Evolutionary conservation across 176 grass and related monocot species (phyloP).

Genomic region (Alloteropsis semialata): DNA sequence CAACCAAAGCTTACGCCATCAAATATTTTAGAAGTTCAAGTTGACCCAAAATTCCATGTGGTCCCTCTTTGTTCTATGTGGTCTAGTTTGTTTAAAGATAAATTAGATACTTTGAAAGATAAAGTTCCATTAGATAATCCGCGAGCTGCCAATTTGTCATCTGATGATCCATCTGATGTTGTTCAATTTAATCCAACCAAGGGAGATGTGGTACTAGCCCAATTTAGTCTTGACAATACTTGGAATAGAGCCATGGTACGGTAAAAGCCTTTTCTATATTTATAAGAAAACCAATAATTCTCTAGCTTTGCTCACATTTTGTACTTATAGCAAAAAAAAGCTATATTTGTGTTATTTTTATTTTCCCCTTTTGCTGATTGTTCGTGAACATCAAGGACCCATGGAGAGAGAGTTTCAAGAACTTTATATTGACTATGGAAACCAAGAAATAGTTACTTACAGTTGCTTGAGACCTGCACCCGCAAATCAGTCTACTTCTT

Average conservation of each 20-base stretch:
- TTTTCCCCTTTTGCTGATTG: conserved; percentile 37
- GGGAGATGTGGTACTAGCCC: conserved; percentile 66
- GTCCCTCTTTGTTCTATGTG: neutral
- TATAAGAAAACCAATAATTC: neutral
- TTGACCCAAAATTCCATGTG: neutral
- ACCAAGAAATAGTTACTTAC: conserved; percentile 61
- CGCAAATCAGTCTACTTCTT: conserved; percentile 22
- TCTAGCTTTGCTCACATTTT: neutral
- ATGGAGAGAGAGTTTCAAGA: conserved; percentile 44
- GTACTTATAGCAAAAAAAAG: neutral
- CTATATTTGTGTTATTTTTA: neutral
- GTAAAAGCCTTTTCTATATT: neutral
- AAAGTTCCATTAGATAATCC: neutral
- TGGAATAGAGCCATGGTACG: conserved; percentile 89
- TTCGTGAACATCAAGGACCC: conserved; percentile 42
- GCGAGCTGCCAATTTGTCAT: neutral
- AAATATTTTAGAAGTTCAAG: neutral
- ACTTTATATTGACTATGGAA: conserved; percentile 77
- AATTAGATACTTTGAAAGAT: neutral
- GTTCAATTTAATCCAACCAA: conserved; percentile 61
- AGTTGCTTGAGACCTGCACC: conserved; percentile 36
- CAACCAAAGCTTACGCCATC: neutral
- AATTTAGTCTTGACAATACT: conserved; percentile 54
- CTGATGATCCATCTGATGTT: conserved; percentile 34
- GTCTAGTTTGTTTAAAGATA: neutral